Percentiles rank a stretch among this genome's conserved stretches.
These are phyloP conservation scores for Lentinula sp. DNA, from an alignment of 768 basidiomycete genomes.

Conservation along the genomic window DNA sequence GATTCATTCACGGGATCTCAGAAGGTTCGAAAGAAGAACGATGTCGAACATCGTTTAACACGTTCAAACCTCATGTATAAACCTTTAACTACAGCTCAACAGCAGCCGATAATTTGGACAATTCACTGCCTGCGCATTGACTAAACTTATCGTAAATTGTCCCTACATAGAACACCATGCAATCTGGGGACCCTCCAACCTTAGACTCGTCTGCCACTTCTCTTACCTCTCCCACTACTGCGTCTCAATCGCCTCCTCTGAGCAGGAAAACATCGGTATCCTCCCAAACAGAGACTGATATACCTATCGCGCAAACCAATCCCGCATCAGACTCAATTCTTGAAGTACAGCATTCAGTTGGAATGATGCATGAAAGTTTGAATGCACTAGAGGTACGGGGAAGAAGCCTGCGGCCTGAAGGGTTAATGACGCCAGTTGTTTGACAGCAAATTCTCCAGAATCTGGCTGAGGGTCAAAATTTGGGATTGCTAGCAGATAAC, in stretches of 20 bases:
- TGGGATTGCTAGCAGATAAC: not conserved
- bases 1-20: not conserved
- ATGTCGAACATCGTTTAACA: not conserved
- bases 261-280: not conserved
- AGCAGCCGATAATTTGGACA: not conserved
- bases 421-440: not conserved
- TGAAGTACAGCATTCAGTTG: not conserved
- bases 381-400: not conserved
- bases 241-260: not conserved
- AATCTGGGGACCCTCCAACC: not conserved
- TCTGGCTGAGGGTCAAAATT: not conserved
- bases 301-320: not conserved
- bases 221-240: conserved; percentile 9
- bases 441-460: not conserved
- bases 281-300: not conserved
- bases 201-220: not conserved
- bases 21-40: not conserved
- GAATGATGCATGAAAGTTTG: not conserved
- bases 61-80: not conserved
- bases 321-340: not conserved
- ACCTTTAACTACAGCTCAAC: not conserved
- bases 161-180: not conserved
- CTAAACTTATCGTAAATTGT: not conserved
- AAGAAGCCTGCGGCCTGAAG: not conserved
- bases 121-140: conserved; percentile 1